phyloP scores from a whole-genome alignment of 2,329 filamentous ascomycete species.

The Polychaeton citri region DNA sequence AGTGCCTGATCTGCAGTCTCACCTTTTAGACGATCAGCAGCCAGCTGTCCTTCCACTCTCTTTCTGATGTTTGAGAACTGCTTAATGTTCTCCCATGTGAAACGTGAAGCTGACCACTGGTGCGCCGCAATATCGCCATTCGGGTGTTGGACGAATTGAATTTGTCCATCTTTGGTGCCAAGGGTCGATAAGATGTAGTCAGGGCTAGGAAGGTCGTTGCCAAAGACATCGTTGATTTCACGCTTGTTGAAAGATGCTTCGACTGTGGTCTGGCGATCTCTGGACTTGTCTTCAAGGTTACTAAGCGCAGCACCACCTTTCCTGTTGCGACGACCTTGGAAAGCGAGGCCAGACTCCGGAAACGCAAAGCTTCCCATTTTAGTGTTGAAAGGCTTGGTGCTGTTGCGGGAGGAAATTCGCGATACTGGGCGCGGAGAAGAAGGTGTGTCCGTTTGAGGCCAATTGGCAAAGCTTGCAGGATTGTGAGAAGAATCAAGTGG shows the following conservation, averaged over 20 bases:
- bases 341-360: too few relatives aligned
- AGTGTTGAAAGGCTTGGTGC: too few relatives aligned
- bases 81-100: conserved; percentile 33
- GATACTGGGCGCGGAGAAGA: too few relatives aligned
- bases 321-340: too few relatives aligned
- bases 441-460: too few relatives aligned
- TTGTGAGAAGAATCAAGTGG: too few relatives aligned
- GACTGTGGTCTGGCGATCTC: conserved; percentile 19
- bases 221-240: conserved; percentile 27
- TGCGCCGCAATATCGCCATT: conserved; percentile 35
- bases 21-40: conserved; percentile 25
- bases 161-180: conserved; percentile 26
- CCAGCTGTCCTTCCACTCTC: conserved; percentile 30
- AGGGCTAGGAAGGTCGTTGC: conserved; percentile 27
- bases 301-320: too few relatives aligned
- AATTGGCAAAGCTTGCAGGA: too few relatives aligned
- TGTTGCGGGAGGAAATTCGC: too few relatives aligned
- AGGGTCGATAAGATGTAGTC: conserved; percentile 22
- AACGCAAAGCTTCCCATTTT: too few relatives aligned
- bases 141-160: conserved; percentile 33
- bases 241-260: conserved; percentile 16
- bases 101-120: conserved; percentile 28
- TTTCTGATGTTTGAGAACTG: conserved; percentile 28
- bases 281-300: too few relatives aligned
- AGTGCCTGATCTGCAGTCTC: conserved; percentile 21